Base-by-base conservation (phyloP, 1,284 basidiomycete species). In the Ceraceosorus guamensis region DNA sequence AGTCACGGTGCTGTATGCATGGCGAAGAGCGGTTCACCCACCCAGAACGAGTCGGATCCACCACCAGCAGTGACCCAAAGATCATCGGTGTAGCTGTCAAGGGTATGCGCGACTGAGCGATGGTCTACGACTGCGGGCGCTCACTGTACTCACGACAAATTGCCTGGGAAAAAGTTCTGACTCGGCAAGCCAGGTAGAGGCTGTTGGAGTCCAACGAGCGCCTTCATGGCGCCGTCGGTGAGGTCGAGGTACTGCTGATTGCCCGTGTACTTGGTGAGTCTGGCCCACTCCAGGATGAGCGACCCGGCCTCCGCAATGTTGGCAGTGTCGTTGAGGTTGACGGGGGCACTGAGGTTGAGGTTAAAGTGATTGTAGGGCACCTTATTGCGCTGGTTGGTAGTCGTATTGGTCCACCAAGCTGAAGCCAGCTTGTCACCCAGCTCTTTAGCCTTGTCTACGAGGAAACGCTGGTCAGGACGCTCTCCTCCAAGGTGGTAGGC, bases 31-130 rank as follows among this genome's bases (percentile, higher is more conserved):
- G 39, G 11, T 16, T 11, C 39, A 16, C 39, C 10, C 56, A 71
- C 71, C 50, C 66, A 73, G 55, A 65, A 73, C 13, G 55, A 59
- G 53, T 71, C 71, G 34, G 61, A 61, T 18, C 70, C 71, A 5
- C 70, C 70, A n/a, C 68, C 69, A 63, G 65, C 71, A 3, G 68
- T 68, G 13, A 70, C 63, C 41, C 66, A 72, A 11, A 16, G 39
- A 41, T 11, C 39, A 16, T 16, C 55, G 31, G 56, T 62, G 3
- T 6, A 31, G 37, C 55, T 53, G 41, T 57, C 45, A 33, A 60
- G 59, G 41, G 62, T 61, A 47, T 69, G 67, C 2, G 58, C 41
- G 37, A 53, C 60, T 35, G 67, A 24, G 24, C 24, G 24, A 24
- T 24, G 24, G 24, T 24, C 24, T 24, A 24, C 24, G 24, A 24